Evolutionary conservation across 805 yeast genomes (phyloP).

Genomic region (Candida namnaoensis): DNA sequence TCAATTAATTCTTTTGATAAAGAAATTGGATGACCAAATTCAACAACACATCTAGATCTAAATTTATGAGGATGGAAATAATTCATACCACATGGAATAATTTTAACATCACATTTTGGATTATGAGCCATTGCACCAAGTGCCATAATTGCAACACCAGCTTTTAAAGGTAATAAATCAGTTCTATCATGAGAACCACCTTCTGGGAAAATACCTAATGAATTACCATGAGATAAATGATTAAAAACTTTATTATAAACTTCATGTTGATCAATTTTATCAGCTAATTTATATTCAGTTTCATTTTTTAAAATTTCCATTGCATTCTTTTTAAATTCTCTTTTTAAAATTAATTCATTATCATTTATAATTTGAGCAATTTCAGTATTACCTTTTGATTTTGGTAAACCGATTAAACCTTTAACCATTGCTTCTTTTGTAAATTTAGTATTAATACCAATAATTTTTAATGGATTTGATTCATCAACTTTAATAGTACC

Average conservation of each 20-base stretch:
- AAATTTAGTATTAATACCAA: slow-evolving; percentile 65
- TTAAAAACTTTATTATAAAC: slow-evolving; percentile 82
- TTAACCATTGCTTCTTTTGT: slow-evolving; percentile 42
- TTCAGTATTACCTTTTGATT: slow-evolving; percentile 68
- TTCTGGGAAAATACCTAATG: slow-evolving; percentile 93
- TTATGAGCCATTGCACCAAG: slow-evolving; percentile 82
- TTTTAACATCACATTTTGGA: slow-evolving; percentile 69
- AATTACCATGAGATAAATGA: slow-evolving; percentile 71
- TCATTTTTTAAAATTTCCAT: slow-evolving; percentile 38
- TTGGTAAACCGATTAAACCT: slow-evolving; percentile 73
- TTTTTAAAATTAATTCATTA: slow-evolving; percentile 56
- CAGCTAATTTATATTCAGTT: slow-evolving; percentile 61
- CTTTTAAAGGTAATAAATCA: slow-evolving; percentile 83
- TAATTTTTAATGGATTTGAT: slow-evolving; percentile 42
- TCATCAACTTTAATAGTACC: slow-evolving; percentile 59
- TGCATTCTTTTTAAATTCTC: slow-evolving; percentile 55
- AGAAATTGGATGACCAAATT: slow-evolving; percentile 83
- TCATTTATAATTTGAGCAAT: slow-evolving; percentile 63
- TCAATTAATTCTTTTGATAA: slow-evolving; percentile 53
- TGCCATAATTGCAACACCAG: slow-evolving; percentile 98
- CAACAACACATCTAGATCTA: slow-evolving; percentile 91
- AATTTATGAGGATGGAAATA: slow-evolving; percentile 94
- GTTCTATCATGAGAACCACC: slow-evolving; percentile 98
- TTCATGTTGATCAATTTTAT: slow-evolving; percentile 74
- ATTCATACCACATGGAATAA: slow-evolving; percentile 96